These are phyloP conservation scores for Botrytis porri DNA, from an alignment of 2,329 filamentous ascomycete genomes.

Conservation along the genomic window DNA sequence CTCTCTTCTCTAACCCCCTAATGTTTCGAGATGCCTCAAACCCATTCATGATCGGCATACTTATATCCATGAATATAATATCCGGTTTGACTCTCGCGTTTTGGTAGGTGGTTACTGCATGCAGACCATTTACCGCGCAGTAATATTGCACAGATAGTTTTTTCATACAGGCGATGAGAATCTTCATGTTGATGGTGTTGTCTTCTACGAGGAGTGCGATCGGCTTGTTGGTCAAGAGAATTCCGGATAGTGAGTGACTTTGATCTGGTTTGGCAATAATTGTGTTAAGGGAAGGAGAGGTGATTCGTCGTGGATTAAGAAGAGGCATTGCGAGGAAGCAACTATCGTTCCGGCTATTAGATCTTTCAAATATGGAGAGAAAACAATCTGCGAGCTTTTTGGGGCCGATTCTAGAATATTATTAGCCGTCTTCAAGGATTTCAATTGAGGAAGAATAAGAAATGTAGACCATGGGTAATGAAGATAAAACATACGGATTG, in stretches of 20 bases:
- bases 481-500: constrained; percentile 7
- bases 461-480: background rate
- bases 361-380: constrained; percentile 4
- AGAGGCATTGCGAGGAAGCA: background rate
- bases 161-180: constrained; percentile 26
- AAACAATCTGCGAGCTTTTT: constrained; percentile 15
- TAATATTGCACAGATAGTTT: constrained; percentile 31
- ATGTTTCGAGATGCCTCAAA: constrained; percentile 30
- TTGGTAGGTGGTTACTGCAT: constrained; percentile 18
- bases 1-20: constrained; percentile 15
- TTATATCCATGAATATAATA: constrained; percentile 51
- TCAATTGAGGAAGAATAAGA: too few species aligned
- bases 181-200: constrained; percentile 40
- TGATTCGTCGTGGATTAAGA: background rate
- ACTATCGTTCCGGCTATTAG: background rate
- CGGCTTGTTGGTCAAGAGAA: background rate
- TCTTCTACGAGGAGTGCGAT: constrained; percentile 38
- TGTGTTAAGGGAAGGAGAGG: background rate
- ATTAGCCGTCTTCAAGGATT: background rate
- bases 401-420: background rate
- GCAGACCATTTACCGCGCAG: constrained; percentile 25
- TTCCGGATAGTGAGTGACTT: background rate
- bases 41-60: constrained; percentile 53
- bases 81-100: constrained; percentile 25
- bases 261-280: too few species aligned